Base-by-base conservation (phyloP, 106 monocot genomes). In the Gastrodia elata region DNA sequence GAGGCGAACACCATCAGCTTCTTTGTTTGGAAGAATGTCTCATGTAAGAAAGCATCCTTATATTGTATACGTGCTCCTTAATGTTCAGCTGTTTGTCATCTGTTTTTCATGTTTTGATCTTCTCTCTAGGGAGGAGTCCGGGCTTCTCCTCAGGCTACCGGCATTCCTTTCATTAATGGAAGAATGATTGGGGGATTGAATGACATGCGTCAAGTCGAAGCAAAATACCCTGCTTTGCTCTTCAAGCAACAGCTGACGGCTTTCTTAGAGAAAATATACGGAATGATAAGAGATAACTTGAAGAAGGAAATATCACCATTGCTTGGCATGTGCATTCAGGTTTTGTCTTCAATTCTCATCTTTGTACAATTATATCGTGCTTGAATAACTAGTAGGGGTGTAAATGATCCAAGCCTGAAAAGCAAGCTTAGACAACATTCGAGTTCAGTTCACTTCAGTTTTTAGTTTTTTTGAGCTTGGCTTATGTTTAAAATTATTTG, bases 281-380 rank as follows among this genome's bases (percentile, higher is more conserved):
- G 87, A 80, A 86, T 88, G 82, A 82, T 94, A 71, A 78, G 91
- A 74, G 94, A 94, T 58, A 94, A 88, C 67, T 73, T 94, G 73
- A 94, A 94, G 78, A 94, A 88, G 38, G 94, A 94, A 73, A 88
- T 94, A 72, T 88, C 91, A 35, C 85, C 94, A 39, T 83, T 91
- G 61, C 91, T 94, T 70, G 84, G 81, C 40, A 77, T 86, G 70
- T 88, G 94, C 48, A 88, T 94, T 70, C 94, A 94, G 91, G 94
- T 94, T 78, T 38, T 26, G 4, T 37, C 4, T 40, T 26, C 24
- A 69, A 69, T 35, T 40, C n/a, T n/a, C 0, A 7, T 69, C 4
- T 69, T 39, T 16, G 26, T 67, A 16, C 67, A 38, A 36, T 67
- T 36, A 34, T 20, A 4, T 67, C 37, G 16, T 37, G 13, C 36